phyloP scores from a whole-genome alignment of 2,329 filamentous ascomycete species.

The Colletotrichum kahawae region DNA sequence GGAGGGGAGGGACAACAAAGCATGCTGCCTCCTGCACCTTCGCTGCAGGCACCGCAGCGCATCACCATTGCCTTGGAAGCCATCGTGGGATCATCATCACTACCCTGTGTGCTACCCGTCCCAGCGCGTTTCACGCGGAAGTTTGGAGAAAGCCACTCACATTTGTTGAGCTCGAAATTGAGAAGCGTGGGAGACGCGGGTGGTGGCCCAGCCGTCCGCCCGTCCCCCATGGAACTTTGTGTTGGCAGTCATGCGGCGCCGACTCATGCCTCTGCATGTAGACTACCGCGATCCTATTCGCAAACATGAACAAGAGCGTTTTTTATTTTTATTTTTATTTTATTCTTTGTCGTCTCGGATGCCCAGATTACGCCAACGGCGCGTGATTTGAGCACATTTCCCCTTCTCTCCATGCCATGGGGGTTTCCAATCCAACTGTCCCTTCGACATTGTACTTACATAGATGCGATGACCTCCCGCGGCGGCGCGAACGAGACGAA shows the following conservation, averaged over 20 bases:
- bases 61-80: not conserved
- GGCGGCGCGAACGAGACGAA: not conserved
- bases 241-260: not conserved
- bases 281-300: not conserved
- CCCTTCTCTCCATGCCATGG: not conserved
- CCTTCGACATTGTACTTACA: not conserved
- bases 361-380: not conserved
- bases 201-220: not conserved
- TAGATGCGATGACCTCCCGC: not conserved
- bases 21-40: not conserved
- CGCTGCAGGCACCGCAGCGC: not conserved
- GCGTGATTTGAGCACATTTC: not conserved
- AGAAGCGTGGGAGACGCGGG: not conserved
- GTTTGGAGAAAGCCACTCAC: not conserved
- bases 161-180: not conserved
- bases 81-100: conserved; percentile 8
- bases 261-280: not conserved
- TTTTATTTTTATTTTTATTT: not conserved
- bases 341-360: not conserved
- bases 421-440: not conserved
- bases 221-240: not conserved
- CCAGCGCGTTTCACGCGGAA: not conserved
- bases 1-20: not conserved
- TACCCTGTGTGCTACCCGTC: not conserved
- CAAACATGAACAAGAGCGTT: not conserved